Evolutionary conservation across 2,329 filamentous ascomycete genomes (phyloP).

Genomic region (Diaporthe sp.): DNA sequence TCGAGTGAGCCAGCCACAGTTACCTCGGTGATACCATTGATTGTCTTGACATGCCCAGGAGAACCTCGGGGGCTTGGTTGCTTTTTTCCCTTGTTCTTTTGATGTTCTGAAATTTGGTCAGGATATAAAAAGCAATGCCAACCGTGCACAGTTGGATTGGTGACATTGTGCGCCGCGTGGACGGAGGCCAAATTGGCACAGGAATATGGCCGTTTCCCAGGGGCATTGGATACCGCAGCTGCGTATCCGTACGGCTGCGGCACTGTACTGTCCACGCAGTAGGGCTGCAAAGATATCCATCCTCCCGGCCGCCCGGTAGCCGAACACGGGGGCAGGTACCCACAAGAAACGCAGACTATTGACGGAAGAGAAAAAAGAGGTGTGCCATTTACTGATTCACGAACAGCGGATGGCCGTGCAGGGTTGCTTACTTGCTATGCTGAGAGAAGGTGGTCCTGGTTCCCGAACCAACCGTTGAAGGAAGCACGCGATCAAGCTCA

Average conservation of each 20-base stretch:
- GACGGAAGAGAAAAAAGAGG: constrained; percentile 13
- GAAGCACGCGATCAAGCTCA: constrained; percentile 3
- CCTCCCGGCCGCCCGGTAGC: constrained; percentile 28
- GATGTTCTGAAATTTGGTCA: constrained; percentile 2
- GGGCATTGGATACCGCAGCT: neutral
- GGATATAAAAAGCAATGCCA: constrained; percentile 37
- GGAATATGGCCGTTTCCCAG: constrained; percentile 13
- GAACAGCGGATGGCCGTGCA: neutral
- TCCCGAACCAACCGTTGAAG: constrained; percentile 16
- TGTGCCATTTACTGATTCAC: constrained; percentile 22
- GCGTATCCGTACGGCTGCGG: constrained; percentile 13
- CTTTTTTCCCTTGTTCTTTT: neutral
- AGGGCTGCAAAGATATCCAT: constrained; percentile 31
- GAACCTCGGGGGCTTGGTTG: neutral
- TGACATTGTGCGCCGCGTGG: constrained; percentile 6
- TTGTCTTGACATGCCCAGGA: neutral
- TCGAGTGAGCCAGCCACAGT: neutral
- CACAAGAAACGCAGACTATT: constrained; percentile 20
- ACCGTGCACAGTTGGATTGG: constrained; percentile 21
- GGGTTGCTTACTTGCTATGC: constrained; percentile 4
- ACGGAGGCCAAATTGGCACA: constrained; percentile 24
- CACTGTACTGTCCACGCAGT: constrained; percentile 25
- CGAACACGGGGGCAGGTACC: constrained; percentile 30
- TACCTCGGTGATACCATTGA: neutral
- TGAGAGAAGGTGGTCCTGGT: constrained; percentile 5